phyloP scores from a whole-genome alignment of 805 yeast genomes.

The Lachancea thermotolerans region DNA sequence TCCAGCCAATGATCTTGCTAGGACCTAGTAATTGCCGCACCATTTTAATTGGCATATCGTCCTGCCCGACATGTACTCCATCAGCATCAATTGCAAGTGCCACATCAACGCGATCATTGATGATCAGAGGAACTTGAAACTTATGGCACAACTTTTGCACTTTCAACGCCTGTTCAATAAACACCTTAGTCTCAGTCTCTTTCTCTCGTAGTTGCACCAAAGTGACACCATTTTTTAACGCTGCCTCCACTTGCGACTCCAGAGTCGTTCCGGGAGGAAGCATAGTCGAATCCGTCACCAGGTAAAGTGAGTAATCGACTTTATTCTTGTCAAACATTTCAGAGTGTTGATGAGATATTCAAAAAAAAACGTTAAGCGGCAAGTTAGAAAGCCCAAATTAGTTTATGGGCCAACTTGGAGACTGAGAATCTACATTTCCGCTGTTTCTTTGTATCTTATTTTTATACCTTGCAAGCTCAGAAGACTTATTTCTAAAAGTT shows the following conservation, averaged over 20 bases:
- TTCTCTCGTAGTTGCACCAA: constrained; percentile 82
- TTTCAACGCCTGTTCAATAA: constrained; percentile 51
- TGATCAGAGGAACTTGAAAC: constrained; percentile 65
- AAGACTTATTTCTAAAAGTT: not conserved
- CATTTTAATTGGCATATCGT: constrained; percentile 55
- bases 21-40: constrained; percentile 66
- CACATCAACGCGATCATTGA: constrained; percentile 82
- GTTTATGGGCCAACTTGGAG: too few relatives aligned
- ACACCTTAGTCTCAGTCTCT: constrained; percentile 56
- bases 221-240: constrained; percentile 69
- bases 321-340: constrained; percentile 19
- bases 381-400: too few relatives aligned
- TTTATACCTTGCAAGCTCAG: too few relatives aligned
- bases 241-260: constrained; percentile 52
- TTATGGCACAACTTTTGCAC: constrained; percentile 57
- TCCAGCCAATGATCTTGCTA: constrained; percentile 71
- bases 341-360: not conserved
- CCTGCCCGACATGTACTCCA: constrained; percentile 91
- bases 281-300: constrained; percentile 77
- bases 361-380: not conserved
- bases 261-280: constrained; percentile 55
- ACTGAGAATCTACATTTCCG: too few relatives aligned
- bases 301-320: constrained; percentile 49
- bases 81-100: constrained; percentile 87
- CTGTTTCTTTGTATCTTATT: too few relatives aligned